Base-by-base conservation (phyloP, 2,329 filamentous ascomycete genomes). In the Coniochaeta ligniaria region DNA sequence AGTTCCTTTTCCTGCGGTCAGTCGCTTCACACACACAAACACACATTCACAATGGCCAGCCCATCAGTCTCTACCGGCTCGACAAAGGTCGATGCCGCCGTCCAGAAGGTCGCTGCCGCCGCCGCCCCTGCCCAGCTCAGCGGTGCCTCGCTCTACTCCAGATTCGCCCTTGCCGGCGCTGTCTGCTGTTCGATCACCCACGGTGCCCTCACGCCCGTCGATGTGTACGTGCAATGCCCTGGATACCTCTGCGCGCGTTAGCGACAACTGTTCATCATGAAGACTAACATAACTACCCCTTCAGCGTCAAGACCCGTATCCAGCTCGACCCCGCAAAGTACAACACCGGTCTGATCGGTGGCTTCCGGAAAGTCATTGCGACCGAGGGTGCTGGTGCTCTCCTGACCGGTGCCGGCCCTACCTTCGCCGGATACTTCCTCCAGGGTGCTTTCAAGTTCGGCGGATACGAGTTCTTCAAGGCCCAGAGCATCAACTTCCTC, bases 101-200 rank as follows among this genome's bases (percentile, higher is more conserved):
- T 57, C 35, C 31, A 57, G 54, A 35, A 57, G 54, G 54, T 28
- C 54, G 54, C 54, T 24, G 31, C 54, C 26, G 54, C 31, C 26
- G 54, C 31, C 31, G 31, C 54, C n/a, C 20, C 54, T 16, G 17
- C 3, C 22, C 22, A 78, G 75, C 75, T 75, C 64, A 72, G 72
- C 63, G 79, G 79, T 68, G 2, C 93, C 68, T 81, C 76, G 63
- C 90, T 98, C 71, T 97, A 97, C 88, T 90, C 91, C 70, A 87
- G 91, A 79, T 96, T 96, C 82, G 93, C 94, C 80, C 90, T 98
- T 72, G 92, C 94, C 72, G 94, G 94, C 80, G 94, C 94, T 72
- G 82, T 97, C 83, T 96, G 94, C 88, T 98, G 94, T 80, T 94
- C 92, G 71, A 82, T 97, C 80, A 98, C 94, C 74, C 94, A 98